Evolutionary conservation across 768 basidiomycete species (phyloP), one percentile per base, ranked within the genome.

Genomic region (Tremella fuciformis): DNA sequence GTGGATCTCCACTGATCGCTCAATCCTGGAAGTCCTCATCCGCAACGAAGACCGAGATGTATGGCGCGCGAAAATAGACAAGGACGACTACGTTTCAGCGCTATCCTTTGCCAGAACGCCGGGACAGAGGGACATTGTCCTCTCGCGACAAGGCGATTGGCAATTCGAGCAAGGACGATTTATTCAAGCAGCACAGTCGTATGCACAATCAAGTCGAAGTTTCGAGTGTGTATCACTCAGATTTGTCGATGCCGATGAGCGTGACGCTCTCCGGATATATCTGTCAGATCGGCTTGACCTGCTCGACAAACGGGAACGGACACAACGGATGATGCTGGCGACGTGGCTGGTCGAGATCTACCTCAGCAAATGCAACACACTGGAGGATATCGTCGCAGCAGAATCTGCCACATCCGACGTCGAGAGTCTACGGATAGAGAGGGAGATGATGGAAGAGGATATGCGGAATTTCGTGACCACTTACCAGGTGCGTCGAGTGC

Each of bases 321-420:
- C 91, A 0, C 93, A 97, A 75, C 83, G 96, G 40, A 92, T 92
- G 87, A 91, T 98, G 86, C 80, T 99, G 18, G 93, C 96, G 16
- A 97, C 92, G 0, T 99, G 96, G 96, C 84, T 99, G 13, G 87
- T 96, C 26, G 96, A 99, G 76, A 91, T 98, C 64, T 97, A 92
- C 73, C 84, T 99, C 15, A 88, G 88, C 77, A 98, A 96, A 80
- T 91, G 89, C 76, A 94, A 96, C 70, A 90, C 94, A 61, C 80
- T 98, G 51, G 96, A 99, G 70, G 96, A 98, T 71, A 81, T 92
- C 16, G 85, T 93, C 24, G 91, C 91, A 0, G 89, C 93, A 0
- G 91, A 92, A 61, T 71, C 76, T 2, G 74, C 71, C 1, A 73
- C 87, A 11, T 85, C 86, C 52, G 89, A 94, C 63, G 86, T 87